A percentile compares a stretch with the other conserved stretches of the same genome.
Conservation (phyloP, 805 yeast species). For the Candida suzukii region DNA sequence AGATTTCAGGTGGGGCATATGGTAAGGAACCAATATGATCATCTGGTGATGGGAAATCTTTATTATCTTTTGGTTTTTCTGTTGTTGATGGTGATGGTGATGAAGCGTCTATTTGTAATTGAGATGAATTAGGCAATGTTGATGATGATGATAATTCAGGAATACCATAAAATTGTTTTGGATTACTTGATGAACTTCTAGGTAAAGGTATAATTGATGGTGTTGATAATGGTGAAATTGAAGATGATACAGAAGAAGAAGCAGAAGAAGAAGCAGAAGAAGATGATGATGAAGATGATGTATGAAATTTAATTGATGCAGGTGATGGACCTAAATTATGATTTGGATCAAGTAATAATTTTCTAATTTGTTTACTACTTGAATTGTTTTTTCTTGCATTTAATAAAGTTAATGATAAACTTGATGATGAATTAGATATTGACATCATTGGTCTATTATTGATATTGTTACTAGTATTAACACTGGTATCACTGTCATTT, state of each 20-base stretch:
- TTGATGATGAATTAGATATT: conserved; percentile 14
- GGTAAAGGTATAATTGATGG: too few species aligned
- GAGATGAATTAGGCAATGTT: too few species aligned
- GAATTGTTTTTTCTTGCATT: too few species aligned
- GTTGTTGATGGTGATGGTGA: background rate
- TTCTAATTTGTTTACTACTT: background rate
- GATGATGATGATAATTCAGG: too few species aligned
- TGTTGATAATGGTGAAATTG: too few species aligned
- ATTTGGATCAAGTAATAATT: background rate
- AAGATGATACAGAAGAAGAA: too few species aligned
- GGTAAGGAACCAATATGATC: conserved; percentile 84
- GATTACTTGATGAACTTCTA: too few species aligned
- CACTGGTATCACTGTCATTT: background rate
- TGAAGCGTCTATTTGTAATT: background rate
- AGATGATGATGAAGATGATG: too few species aligned
- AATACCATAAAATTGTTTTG: too few species aligned
- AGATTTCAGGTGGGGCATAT: conserved; percentile 84
- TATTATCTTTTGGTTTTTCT: too few species aligned
- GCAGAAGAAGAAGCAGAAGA: too few species aligned
- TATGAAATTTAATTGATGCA: background rate
- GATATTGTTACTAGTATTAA: conserved; percentile 2
- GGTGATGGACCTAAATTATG: conserved; percentile 1
- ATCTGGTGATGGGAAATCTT: conserved; percentile 34
- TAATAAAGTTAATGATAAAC: background rate
- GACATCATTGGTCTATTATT: too few species aligned